Conservation (phyloP, 2,329 filamentous ascomycete genomes). For the Alternaria consortialis region DNA sequence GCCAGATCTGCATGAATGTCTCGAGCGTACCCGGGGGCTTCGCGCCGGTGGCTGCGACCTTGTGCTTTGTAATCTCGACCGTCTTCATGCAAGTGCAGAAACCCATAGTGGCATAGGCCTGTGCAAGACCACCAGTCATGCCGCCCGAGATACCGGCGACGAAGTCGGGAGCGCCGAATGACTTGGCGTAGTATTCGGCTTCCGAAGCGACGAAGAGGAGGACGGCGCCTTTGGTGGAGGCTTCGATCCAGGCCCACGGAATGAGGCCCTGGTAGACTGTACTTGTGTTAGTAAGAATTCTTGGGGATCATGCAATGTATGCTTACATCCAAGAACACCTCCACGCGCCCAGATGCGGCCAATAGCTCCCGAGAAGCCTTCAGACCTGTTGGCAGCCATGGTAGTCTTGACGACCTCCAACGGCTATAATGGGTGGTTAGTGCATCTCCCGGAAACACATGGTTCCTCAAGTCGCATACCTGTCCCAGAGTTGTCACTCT, state of each 20-base stretch:
- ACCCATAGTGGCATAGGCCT: conserved; percentile 99
- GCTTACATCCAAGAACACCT: conserved; percentile 92
- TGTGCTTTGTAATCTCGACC: conserved; percentile 98
- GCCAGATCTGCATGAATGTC: conserved; percentile 98
- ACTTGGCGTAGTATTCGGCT: conserved; percentile 91
- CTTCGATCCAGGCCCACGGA: conserved; percentile 96
- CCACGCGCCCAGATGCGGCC: conserved; percentile 91
- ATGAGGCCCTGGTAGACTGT: conserved; percentile 99
- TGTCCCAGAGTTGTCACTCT: conserved; percentile 75
- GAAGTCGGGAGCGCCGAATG: conserved; percentile 85
- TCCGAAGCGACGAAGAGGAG: conserved; percentile 99
- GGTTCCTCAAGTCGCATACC: conserved; percentile 48
- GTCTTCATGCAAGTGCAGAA: conserved; percentile 99
- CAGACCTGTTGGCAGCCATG: conserved; percentile 95
- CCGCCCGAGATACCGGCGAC: conserved; percentile 87
- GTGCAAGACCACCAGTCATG: conserved; percentile 92
- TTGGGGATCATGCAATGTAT: conserved; percentile 50
- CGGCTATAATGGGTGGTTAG: conserved; percentile 73
- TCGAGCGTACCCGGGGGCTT: conserved; percentile 90
- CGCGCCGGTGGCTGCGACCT: conserved; percentile 82
- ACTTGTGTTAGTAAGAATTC: conserved; percentile 23
- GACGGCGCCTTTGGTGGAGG: conserved; percentile 98
- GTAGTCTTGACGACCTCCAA: conserved; percentile 99
- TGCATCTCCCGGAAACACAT: conserved; percentile 1
- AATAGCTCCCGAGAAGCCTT: conserved; percentile 84